Evolutionary conservation across 1,284 basidiomycete genomes (phyloP).

Genomic region (Rhizopogon hawkerae): DNA sequence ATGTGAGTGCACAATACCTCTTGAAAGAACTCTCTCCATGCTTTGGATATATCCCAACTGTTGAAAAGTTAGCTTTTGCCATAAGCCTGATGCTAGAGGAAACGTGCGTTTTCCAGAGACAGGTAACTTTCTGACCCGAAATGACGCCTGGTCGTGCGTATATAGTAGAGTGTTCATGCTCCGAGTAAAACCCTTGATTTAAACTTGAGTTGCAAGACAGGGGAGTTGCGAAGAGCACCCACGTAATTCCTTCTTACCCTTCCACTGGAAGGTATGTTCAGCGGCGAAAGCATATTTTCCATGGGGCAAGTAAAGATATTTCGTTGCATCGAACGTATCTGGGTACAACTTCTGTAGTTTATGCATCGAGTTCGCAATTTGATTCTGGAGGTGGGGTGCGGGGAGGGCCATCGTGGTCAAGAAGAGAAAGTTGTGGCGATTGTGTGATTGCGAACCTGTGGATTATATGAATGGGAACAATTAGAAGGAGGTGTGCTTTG

Average conservation of each 20-base stretch:
- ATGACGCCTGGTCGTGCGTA: constrained; percentile 1
- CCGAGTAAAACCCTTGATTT: not conserved
- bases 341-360: constrained; percentile 6
- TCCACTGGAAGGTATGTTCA: not conserved
- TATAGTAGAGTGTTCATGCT: not conserved
- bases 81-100: constrained; percentile 6
- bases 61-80: not conserved
- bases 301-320: constrained; percentile 8
- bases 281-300: constrained; percentile 8
- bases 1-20: constrained; percentile 1
- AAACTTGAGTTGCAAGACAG: not conserved
- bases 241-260: not conserved
- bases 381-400: not conserved
- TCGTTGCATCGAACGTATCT: constrained; percentile 1
- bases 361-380: constrained; percentile 2
- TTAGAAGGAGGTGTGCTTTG: constrained; percentile 1
- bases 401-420: not conserved
- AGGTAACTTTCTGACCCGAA: constrained; percentile 6
- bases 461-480: not conserved
- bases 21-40: constrained; percentile 7
- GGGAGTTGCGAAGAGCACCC: not conserved
- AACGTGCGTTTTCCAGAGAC: constrained; percentile 8
- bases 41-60: constrained; percentile 3
- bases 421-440: not conserved
- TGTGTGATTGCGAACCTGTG: not conserved